phyloP scores from a whole-genome alignment of 1,284 basidiomycete genomes.

The Boletus semigastroideus region DNA sequence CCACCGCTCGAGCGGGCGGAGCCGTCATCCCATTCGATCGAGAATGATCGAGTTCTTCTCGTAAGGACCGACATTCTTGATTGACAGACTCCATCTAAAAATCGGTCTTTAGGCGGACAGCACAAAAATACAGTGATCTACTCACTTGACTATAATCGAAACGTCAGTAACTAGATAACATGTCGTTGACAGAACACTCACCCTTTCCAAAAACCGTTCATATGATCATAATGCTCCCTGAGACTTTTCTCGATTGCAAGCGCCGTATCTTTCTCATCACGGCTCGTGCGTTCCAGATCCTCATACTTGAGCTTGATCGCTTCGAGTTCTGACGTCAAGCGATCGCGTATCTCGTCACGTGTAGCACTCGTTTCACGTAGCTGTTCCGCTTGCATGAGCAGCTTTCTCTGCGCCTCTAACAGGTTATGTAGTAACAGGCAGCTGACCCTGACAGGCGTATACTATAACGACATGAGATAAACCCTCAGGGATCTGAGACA shows the following conservation, averaged over 20 bases:
- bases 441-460: constrained; percentile 35
- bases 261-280: constrained; percentile 39
- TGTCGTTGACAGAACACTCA: constrained; percentile 23
- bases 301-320: constrained; percentile 25
- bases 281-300: constrained; percentile 29
- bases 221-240: constrained; percentile 36
- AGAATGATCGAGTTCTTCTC: constrained; percentile 29
- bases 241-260: constrained; percentile 36
- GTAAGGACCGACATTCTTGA: constrained; percentile 32
- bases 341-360: constrained; percentile 31
- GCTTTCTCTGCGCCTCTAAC: constrained; percentile 32
- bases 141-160: constrained; percentile 40
- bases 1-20: constrained; percentile 24
- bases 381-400: constrained; percentile 27
- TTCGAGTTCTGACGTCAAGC: constrained; percentile 30
- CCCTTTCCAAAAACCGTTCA: constrained; percentile 40
- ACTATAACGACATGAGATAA: constrained; percentile 19
- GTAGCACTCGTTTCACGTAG: constrained; percentile 23
- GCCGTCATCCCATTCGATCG: constrained; percentile 17
- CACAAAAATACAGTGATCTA: constrained; percentile 1
- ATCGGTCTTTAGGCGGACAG: constrained; percentile 8
- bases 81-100: constrained; percentile 34
- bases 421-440: constrained; percentile 33
- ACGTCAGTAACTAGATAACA: constrained; percentile 17
- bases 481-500: constrained; percentile 5